Conservation (phyloP, 2,329 filamentous ascomycete genomes). For the Epichloe aotearoae region DNA sequence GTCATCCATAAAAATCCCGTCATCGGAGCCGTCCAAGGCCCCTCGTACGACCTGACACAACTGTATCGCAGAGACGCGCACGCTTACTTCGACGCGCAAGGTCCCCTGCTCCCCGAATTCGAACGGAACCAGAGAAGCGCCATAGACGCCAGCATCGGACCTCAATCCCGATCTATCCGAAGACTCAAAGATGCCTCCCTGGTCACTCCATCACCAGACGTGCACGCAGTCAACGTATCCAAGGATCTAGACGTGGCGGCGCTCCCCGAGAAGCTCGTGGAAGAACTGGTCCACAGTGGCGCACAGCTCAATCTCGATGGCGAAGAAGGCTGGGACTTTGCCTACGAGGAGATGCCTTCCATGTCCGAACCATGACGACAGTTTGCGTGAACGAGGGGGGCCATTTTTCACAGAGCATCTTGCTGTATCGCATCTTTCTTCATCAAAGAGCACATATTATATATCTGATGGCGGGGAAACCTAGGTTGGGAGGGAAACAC, state of each 20-base stretch:
- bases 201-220: background rate
- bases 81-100: slow-evolving; percentile 24
- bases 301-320: slow-evolving; percentile 16
- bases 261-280: slow-evolving; percentile 10
- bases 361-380: background rate
- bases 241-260: slow-evolving; percentile 17
- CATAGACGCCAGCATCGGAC: slow-evolving; percentile 14
- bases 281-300: slow-evolving; percentile 12
- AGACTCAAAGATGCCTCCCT: slow-evolving; percentile 12
- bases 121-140: slow-evolving; percentile 32
- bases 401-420: no score
- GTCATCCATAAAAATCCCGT: slow-evolving; percentile 28
- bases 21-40: slow-evolving; percentile 44
- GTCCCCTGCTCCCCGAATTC: slow-evolving; percentile 31
- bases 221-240: slow-evolving; percentile 14
- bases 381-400: background rate
- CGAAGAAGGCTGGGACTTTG: slow-evolving; percentile 21
- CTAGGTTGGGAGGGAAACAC: no score
- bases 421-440: no score
- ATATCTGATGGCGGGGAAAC: no score
- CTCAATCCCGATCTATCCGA: slow-evolving; percentile 12
- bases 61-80: slow-evolving; percentile 38
- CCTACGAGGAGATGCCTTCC: slow-evolving; percentile 17
- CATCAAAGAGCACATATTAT: no score
- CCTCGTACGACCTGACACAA: slow-evolving; percentile 31